Base-by-base conservation (phyloP, 495 filamentous ascomycete species). In the Trichoderma gamsii region DNA sequence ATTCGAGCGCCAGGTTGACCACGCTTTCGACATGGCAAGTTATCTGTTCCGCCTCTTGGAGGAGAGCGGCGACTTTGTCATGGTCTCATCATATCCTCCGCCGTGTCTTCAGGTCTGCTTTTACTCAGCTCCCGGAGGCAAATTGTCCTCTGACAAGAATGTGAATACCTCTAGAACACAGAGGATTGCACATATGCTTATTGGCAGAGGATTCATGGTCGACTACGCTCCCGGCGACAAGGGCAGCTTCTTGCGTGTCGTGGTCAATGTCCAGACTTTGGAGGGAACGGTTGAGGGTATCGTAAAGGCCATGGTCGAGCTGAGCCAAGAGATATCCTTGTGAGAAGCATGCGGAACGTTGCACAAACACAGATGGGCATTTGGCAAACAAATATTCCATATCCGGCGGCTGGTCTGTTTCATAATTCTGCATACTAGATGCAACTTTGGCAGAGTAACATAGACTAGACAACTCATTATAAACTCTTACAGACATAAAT, bases 81-180 rank as follows among this genome's bases (percentile, higher is more conserved):
- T 96, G 44, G 84, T 96, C 11, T 89, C 86, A 25, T 80, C 87
- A 66, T 87, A 90, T 69, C 91, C 92, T 63, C 89, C 92, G 51
- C 92, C 92, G 7, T 97, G 93, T 78, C 79, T 96, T 72, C 94
- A 98, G 80, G 91, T 98, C 21, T 98, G 94, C 79, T 98, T 97
- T 75, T 96, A 95, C 75, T 94, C 90, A 72, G 86, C 86, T 0
- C 85, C 86, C 0, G 82, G 79, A 29, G 85, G 87, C 6, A 68
- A 77, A 70, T 71, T 91, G 71, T 73, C 75, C 0, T 77, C 79
- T 44, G 80, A 82, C 9, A 76, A 72, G n/a, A 84, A 84, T 70
- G 82, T 84, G 66, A 93, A 92, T 75, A 89, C 88, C 69, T 79
- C 77, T 72, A 78, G 86, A n/a, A 97, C 93, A 25, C 83, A 84